Evolutionary conservation across 1,139 yeast species (phyloP).

Genomic region (Blastobotrys aristatus): DNA sequence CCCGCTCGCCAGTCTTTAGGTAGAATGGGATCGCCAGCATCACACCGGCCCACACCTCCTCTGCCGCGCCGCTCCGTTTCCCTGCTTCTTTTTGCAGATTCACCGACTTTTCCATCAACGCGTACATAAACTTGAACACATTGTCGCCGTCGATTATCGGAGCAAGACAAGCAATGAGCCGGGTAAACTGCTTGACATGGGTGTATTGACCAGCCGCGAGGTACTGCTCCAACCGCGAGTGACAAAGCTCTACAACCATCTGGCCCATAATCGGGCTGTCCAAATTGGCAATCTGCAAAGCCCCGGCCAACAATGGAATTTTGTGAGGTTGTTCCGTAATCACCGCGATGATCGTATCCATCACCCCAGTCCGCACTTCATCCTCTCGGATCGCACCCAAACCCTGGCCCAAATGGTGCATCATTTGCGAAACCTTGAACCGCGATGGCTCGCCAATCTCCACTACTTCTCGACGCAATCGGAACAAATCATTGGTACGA

Average conservation of each 20-base stretch:
- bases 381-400: constrained; percentile 56
- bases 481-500: constrained; percentile 18
- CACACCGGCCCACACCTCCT: constrained; percentile 61
- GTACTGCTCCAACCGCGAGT: constrained; percentile 53
- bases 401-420: constrained; percentile 55
- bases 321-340: constrained; percentile 89
- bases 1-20: constrained; percentile 23
- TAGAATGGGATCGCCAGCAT: constrained; percentile 67
- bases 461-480: constrained; percentile 26
- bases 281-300: constrained; percentile 64
- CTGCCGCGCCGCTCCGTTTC: constrained; percentile 46
- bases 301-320: constrained; percentile 62
- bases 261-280: constrained; percentile 65
- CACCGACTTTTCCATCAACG: constrained; percentile 52
- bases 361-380: constrained; percentile 55
- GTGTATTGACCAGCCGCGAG: constrained; percentile 54
- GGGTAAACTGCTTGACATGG: constrained; percentile 60
- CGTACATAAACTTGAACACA: constrained; percentile 48
- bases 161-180: constrained; percentile 62
- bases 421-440: constrained; percentile 28
- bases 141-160: constrained; percentile 54
- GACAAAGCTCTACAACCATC: constrained; percentile 64
- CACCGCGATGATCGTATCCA: constrained; percentile 63
- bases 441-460: constrained; percentile 33
- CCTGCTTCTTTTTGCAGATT: constrained; percentile 44